Evolutionary conservation across 495 filamentous ascomycete genomes (phyloP), one percentile per base, ranked within the genome.

Genomic region (Hypoxylon subgilvum): DNA sequence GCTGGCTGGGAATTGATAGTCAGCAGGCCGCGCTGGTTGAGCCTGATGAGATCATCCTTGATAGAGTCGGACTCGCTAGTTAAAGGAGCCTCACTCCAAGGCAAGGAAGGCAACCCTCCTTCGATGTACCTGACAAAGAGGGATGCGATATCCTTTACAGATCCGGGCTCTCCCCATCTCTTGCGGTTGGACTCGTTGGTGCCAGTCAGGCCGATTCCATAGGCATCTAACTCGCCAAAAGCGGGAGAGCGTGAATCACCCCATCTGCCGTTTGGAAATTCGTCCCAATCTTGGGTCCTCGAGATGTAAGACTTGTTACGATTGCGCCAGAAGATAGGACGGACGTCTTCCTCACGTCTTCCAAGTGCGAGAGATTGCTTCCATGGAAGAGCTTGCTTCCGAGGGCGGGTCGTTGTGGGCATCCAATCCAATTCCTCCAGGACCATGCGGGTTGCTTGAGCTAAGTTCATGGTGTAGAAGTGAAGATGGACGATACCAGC

Each of bases 401-500:
- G 78, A 10, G 91, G 91, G 30, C 88, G 85, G 36, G 84, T 78
- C 2, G 84, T 76, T 8, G 92, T 89, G 1, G 92, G 92, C 41
- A 87, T 74, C 68, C 96, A 82, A 22, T 85, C 80, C 10, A 99
- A 76, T 69, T 96, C 92, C 60, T 97, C 91, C 18, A 99, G 81
- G 25, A 97, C 88, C 83, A 96, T 90, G 55, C 87, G 88, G 6
- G 94, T 97, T 16, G 94, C 89, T 69, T 96, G 90, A 4, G 91
- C 93, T 9, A 99, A 80, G 74, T 99, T 99, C 95, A 99, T 99
- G 41, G 95, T 99, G 73, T 99, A 99, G 74, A 99, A 99, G 74
- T 99, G 95, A 56, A 99, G 73, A 61, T 96, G 90, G 57, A 85
- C 82, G 60, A 97, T 90, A 13, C 93, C 94, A 13, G 85, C 83